phyloP scores from a whole-genome alignment of 306 rosid species.

The Acacia crassicarpa region DNA sequence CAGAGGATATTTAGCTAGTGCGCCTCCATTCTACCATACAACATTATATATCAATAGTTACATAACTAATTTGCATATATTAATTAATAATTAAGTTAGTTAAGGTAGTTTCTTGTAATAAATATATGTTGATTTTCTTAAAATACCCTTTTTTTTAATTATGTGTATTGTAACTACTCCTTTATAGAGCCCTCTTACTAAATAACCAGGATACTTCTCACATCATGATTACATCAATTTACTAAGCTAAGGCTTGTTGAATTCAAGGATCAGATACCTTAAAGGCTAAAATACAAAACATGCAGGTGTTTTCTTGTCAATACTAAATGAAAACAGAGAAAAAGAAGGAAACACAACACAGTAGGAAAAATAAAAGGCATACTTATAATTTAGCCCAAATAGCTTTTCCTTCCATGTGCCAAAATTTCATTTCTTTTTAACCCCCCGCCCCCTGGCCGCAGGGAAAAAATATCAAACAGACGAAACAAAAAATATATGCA shows the following conservation, averaged over 20 bases:
- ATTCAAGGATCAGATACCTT: too few relatives aligned
- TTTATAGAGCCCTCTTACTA: too few relatives aligned
- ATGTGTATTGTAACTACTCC: too few relatives aligned
- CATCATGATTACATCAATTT: too few relatives aligned
- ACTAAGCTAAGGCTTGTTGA: too few relatives aligned
- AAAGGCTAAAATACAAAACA: neutral
- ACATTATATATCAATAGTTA: neutral
- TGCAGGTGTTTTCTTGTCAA: neutral
- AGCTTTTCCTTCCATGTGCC: slow-evolving; percentile 3
- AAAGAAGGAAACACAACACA: neutral
- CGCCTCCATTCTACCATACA: slow-evolving; percentile 64
- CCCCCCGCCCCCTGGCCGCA: neutral
- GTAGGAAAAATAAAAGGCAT: neutral
- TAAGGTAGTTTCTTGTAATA: too few relatives aligned
- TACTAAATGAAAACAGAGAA: neutral
- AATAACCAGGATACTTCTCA: too few relatives aligned
- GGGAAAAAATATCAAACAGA: neutral
- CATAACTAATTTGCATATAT: neutral
- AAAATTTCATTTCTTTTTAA: neutral
- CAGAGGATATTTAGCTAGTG: slow-evolving; percentile 64
- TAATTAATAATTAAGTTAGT: too few relatives aligned
- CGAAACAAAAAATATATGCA: neutral
- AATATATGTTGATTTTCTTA: too few relatives aligned
- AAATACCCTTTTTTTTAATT: too few relatives aligned
- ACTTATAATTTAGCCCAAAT: neutral